These are phyloP conservation scores for Colletotrichum sp. DNA, from an alignment of 2,329 filamentous ascomycete species.

Conservation along the genomic window DNA sequence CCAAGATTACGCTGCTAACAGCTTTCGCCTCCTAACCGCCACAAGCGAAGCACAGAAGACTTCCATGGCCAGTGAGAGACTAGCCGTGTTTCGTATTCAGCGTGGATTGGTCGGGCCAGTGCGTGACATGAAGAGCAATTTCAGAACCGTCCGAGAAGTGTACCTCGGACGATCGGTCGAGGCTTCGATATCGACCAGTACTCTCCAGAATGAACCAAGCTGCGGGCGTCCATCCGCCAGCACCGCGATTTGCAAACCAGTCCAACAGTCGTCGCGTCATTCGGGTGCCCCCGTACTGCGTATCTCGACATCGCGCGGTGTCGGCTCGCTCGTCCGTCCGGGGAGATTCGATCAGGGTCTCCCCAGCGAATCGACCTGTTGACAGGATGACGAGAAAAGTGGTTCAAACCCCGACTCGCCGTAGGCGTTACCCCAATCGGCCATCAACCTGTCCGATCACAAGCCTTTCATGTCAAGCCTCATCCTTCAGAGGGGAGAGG, in stretches of 20 bases:
- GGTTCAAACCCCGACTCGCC: conserved; percentile 4
- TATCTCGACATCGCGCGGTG: not conserved
- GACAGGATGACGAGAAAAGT: not conserved
- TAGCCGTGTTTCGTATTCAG: not conserved
- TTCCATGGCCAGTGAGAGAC: not conserved
- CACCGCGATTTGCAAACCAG: not conserved
- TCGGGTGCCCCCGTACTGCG: not conserved
- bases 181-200: not conserved
- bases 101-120: not conserved
- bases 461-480: not conserved
- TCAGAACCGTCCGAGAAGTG: not conserved
- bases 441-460: not conserved
- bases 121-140: not conserved
- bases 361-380: not conserved
- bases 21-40: not conserved
- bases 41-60: not conserved
- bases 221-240: not conserved
- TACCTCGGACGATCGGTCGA: not conserved
- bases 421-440: not conserved
- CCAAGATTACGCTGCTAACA: not conserved
- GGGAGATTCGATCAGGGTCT: not conserved
- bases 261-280: not conserved
- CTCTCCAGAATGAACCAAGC: not conserved
- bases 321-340: not conserved
- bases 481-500: not conserved